phyloP scores from a whole-genome alignment of 2,329 filamentous ascomycete species.

The Bretziella fagacearum region DNA sequence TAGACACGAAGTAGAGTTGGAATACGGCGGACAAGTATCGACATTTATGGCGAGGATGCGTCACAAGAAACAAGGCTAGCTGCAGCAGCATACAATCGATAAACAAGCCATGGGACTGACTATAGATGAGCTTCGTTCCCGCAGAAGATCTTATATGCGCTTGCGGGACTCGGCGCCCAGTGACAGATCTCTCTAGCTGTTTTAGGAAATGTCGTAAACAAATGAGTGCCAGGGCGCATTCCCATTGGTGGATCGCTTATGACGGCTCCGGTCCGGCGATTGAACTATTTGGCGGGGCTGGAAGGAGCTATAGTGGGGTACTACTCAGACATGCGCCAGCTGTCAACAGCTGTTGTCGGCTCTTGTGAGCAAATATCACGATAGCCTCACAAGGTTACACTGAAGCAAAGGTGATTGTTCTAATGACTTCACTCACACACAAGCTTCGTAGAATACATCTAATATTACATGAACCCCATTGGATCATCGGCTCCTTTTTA shows the following conservation, averaged over 20 bases:
- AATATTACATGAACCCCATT: neutral
- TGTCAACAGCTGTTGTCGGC: neutral
- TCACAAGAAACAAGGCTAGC: neutral
- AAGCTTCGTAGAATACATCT: neutral
- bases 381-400: too few species aligned
- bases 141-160: neutral
- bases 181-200: conserved; percentile 1
- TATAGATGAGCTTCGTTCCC: neutral
- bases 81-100: neutral
- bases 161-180: neutral
- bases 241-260: neutral
- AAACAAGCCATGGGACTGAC: neutral
- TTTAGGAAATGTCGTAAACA: conserved; percentile 5
- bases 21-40: conserved; percentile 3
- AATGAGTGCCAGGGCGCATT: neutral
- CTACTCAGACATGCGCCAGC: neutral
- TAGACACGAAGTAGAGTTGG: neutral
- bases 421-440: neutral
- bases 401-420: neutral
- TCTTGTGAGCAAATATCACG: too few species aligned
- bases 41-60: conserved; percentile 6
- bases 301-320: conserved; percentile 9
- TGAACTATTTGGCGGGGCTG: conserved; percentile 8
- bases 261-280: conserved; percentile 11
- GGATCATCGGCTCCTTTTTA: neutral